phyloP scores from a whole-genome alignment of 129 eudicot species.

The Flaveria bidentis region DNA sequence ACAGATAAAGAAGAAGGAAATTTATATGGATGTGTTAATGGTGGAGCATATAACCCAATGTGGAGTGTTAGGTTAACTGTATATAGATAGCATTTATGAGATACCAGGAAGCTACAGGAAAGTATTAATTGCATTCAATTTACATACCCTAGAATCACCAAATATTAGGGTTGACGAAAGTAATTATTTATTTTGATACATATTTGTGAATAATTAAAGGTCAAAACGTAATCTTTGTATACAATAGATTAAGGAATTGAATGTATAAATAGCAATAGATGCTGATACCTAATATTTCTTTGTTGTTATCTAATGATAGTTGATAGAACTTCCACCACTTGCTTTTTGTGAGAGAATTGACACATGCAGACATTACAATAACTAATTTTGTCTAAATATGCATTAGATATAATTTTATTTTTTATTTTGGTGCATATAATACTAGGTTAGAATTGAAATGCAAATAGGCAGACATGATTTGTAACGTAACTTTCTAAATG shows the following conservation, averaged over 20 bases:
- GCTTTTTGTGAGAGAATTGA: not conserved
- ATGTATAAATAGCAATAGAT: not conserved
- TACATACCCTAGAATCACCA: not conserved
- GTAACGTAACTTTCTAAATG: not conserved
- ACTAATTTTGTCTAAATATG: not conserved
- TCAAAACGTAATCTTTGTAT: not conserved
- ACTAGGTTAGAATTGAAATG: not conserved
- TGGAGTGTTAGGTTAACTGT: constrained; percentile 15
- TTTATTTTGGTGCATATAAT: constrained; percentile 10
- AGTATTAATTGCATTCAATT: not conserved
- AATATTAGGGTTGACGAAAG: not conserved
- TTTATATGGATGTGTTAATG: not conserved
- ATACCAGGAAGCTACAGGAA: not conserved
- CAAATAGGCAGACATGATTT: constrained; percentile 5
- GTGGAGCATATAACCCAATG: constrained; percentile 3
- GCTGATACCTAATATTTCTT: not conserved
- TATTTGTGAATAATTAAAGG: not conserved
- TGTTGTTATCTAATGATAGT: not conserved
- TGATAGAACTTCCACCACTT: not conserved
- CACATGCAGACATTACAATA: constrained; percentile 7
- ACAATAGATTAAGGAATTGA: not conserved
- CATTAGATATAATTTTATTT: not conserved
- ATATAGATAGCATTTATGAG: constrained; percentile 4
- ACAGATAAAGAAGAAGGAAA: constrained; percentile 1
- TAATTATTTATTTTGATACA: not conserved